Conservation (phyloP, 495 filamentous ascomycete species). For the Aspergillus funiculosus region DNA sequence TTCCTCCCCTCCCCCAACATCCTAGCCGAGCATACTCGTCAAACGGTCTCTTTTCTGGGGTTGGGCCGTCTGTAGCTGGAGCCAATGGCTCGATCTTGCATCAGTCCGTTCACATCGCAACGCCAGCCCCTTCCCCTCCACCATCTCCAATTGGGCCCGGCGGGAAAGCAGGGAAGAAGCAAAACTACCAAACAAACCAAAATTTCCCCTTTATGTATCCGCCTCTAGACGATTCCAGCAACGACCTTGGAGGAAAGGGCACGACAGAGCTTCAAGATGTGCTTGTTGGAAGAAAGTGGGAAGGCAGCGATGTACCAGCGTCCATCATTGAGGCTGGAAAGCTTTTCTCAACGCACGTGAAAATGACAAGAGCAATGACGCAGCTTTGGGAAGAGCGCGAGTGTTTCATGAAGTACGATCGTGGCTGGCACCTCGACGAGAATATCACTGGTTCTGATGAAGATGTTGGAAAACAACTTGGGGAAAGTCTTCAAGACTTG, state of each 20-base stretch:
- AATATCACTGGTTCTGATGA: conserved; percentile 46
- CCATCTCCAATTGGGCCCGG: conserved; percentile 82
- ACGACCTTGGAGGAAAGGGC: conserved; percentile 81
- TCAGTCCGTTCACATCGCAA: conserved; percentile 96
- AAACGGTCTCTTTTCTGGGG: conserved; percentile 38
- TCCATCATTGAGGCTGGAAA: conserved; percentile 95
- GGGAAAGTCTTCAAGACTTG: conserved; percentile 25
- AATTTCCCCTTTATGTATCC: conserved; percentile 98
- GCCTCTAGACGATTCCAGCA: conserved; percentile 74
- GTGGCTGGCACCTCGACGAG: conserved; percentile 71
- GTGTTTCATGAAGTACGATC: conserved; percentile 80
- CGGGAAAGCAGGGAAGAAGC: conserved; percentile 93
- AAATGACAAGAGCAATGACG: conserved; percentile 82
- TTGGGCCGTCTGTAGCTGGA: conserved; percentile 36
- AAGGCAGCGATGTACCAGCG: conserved; percentile 82
- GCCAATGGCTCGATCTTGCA: conserved; percentile 76
- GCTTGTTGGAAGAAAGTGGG: conserved; percentile 75
- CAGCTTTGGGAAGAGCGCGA: conserved; percentile 95
- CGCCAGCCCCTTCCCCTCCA: conserved; percentile 92
- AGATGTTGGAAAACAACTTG: conserved; percentile 14
- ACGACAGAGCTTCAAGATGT: conserved; percentile 66
- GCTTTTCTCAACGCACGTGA: conserved; percentile 79
- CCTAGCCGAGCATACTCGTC: conserved; percentile 47
- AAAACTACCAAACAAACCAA: conserved; percentile 98
- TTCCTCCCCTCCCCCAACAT: conserved; percentile 77